phyloP scores from a whole-genome alignment of 2,329 filamentous ascomycete species.

The Pestalotiopsis sp. region DNA sequence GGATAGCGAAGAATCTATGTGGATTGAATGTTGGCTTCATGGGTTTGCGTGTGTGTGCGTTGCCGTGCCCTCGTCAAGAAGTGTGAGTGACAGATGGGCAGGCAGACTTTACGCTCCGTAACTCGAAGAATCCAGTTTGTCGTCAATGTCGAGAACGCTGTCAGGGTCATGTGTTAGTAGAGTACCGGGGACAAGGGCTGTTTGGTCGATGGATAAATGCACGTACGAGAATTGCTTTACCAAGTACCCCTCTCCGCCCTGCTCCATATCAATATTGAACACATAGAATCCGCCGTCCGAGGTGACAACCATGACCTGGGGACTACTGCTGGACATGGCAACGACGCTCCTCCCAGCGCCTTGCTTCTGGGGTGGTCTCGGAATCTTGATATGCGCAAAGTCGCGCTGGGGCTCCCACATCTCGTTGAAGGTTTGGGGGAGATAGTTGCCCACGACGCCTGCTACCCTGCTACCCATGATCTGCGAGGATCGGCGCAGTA shows the following conservation, averaged over 20 bases:
- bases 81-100: background rate
- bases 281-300: conserved; percentile 95
- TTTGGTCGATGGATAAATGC: background rate
- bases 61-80: background rate
- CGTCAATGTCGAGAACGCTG: conserved; percentile 58
- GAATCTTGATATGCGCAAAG: conserved; percentile 95
- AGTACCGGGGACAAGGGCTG: background rate
- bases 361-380: conserved; percentile 52
- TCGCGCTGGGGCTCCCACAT: conserved; percentile 97
- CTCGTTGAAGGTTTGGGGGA: conserved; percentile 91
- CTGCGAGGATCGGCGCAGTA: conserved; percentile 92
- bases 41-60: background rate
- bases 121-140: conserved; percentile 54
- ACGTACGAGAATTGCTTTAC: conserved; percentile 92
- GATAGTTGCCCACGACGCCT: conserved; percentile 85
- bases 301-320: conserved; percentile 97
- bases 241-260: conserved; percentile 88
- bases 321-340: conserved; percentile 91
- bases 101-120: conserved; percentile 38
- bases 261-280: conserved; percentile 93
- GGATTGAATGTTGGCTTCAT: background rate
- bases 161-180: background rate
- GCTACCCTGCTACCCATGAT: conserved; percentile 89
- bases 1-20: background rate
- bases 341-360: conserved; percentile 75